phyloP scores from a whole-genome alignment of 768 basidiomycete species.

The Tremella mesenterica region DNA sequence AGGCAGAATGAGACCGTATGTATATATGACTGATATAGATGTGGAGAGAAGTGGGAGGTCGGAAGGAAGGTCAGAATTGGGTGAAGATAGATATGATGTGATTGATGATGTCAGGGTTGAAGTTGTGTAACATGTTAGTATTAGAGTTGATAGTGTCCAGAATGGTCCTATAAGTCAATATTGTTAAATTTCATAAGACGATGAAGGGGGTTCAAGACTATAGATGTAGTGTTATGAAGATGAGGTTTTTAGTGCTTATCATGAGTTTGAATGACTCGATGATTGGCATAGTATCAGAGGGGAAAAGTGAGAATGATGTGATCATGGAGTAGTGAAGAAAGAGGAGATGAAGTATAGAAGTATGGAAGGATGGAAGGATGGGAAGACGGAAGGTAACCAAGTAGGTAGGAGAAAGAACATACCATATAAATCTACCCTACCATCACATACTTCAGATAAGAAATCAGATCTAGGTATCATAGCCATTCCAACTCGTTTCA shows the following conservation, averaged over 20 bases:
- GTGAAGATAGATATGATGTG: constrained; percentile 64
- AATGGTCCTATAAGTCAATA: constrained; percentile 96
- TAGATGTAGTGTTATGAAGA: too few relatives aligned
- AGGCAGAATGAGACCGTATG: constrained; percentile 76
- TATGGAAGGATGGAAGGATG: too few relatives aligned
- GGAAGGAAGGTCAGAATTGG: constrained; percentile 13
- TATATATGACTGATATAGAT: constrained; percentile 66
- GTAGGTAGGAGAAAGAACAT: constrained; percentile 15
- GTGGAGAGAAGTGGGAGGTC: constrained; percentile 78
- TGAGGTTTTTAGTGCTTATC: too few relatives aligned
- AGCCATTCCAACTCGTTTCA: constrained; percentile 30
- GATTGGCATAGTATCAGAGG: too few relatives aligned
- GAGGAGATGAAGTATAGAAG: too few relatives aligned
- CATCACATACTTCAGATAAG: constrained; percentile 40
- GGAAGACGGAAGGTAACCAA: constrained; percentile 50
- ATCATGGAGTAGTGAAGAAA: too few relatives aligned
- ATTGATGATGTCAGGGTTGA: constrained; percentile 86
- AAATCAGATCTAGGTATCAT: constrained; percentile 40
- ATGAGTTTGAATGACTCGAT: too few relatives aligned
- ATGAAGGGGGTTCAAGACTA: too few relatives aligned
- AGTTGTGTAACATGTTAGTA: constrained; percentile 84
- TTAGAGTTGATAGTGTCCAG: constrained; percentile 93
- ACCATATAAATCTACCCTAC: constrained; percentile 44
- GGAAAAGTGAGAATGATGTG: too few relatives aligned
- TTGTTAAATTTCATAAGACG: too few relatives aligned